Conservation (phyloP, 2,329 filamentous ascomycete genomes). For the Bertia moriformis region DNA sequence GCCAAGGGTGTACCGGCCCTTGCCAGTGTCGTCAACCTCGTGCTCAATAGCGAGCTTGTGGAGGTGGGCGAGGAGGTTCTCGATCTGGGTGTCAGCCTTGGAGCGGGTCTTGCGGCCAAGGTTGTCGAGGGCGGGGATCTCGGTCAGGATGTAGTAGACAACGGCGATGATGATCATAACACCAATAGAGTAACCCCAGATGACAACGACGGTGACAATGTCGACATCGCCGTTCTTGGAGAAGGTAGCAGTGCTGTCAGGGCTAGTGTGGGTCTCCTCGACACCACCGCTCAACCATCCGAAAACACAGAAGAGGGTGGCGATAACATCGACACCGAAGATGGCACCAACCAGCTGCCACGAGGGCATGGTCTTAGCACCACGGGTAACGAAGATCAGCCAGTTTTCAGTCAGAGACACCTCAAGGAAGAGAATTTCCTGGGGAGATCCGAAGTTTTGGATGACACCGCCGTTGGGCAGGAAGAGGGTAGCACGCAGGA, state of each 20-base stretch:
- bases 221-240: conserved; percentile 35
- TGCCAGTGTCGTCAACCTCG: conserved; percentile 27
- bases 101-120: conserved; percentile 33
- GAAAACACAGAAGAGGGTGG: conserved; percentile 57
- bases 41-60: conserved; percentile 34
- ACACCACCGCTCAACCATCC: conserved; percentile 46
- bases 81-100: conserved; percentile 32
- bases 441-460: conserved; percentile 51
- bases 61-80: conserved; percentile 34
- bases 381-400: conserved; percentile 55
- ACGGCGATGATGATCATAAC: conserved; percentile 35
- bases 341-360: conserved; percentile 58
- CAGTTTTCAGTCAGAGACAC: conserved; percentile 53
- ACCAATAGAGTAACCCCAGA: conserved; percentile 36
- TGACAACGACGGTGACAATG: conserved; percentile 35
- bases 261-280: conserved; percentile 23
- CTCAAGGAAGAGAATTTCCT: conserved; percentile 52
- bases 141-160: conserved; percentile 30
- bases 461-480: conserved; percentile 52
- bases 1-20: conserved; percentile 11
- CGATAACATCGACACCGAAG: conserved; percentile 50
- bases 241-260: conserved; percentile 12
- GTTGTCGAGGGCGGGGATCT: conserved; percentile 28
- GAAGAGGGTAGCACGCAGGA: conserved; percentile 52
- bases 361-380: conserved; percentile 52